phyloP scores from a whole-genome alignment of 1,284 basidiomycete genomes.

The Exobasidium cylindrosporum region DNA sequence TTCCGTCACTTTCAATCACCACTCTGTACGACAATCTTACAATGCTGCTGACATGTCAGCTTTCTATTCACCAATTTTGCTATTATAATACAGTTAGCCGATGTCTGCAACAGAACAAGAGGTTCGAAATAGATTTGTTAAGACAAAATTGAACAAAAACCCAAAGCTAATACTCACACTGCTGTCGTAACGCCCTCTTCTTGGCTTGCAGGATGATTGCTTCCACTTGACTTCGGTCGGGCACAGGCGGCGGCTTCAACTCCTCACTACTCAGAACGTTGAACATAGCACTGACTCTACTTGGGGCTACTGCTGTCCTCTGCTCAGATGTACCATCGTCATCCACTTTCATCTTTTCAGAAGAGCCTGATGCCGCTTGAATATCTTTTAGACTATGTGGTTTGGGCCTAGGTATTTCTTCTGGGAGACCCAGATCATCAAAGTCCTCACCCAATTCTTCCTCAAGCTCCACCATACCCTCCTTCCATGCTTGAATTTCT shows the following conservation, averaged over 20 bases:
- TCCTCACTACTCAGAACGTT: conserved; percentile 69
- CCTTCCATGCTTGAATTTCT: conserved; percentile 63
- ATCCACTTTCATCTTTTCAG: conserved; percentile 9
- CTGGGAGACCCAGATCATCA: conserved; percentile 19
- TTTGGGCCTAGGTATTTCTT: conserved; percentile 30
- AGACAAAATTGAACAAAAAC: not conserved
- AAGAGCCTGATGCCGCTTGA: not conserved
- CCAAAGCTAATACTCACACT: conserved; percentile 18
- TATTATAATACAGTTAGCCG: not conserved
- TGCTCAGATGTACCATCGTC: conserved; percentile 19
- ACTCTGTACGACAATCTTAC: not conserved
- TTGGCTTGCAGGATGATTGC: conserved; percentile 70
- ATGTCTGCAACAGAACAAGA: not conserved
- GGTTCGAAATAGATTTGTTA: not conserved
- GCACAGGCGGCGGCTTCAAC: conserved; percentile 64
- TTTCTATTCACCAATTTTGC: not conserved
- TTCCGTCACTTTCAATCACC: not conserved
- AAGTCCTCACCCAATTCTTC: conserved; percentile 13
- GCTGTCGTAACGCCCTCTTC: conserved; percentile 75
- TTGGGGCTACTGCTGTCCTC: conserved; percentile 40
- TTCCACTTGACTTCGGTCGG: conserved; percentile 69
- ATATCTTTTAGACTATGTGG: conserved; percentile 29
- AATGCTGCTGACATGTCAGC: not conserved
- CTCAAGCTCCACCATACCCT: conserved; percentile 65
- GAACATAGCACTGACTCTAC: not conserved